Conservation (phyloP, 495 filamentous ascomycete species). For the Daldinia decipiens region DNA sequence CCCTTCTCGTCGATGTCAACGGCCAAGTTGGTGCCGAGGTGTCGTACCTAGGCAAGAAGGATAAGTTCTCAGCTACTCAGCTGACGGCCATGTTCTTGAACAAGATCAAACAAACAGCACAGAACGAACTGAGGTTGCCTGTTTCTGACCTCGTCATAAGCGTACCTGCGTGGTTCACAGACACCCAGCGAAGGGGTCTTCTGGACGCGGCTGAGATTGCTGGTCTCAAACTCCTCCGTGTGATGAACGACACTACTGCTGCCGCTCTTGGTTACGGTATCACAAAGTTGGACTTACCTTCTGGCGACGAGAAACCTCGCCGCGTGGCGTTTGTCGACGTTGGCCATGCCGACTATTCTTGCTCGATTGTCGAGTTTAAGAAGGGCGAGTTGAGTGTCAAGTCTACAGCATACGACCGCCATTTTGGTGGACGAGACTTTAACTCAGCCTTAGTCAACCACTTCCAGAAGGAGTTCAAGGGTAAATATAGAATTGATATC, state of each 20-base stretch:
- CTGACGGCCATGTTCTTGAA: slow-evolving; percentile 93
- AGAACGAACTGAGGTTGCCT: slow-evolving; percentile 87
- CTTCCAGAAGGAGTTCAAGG: slow-evolving; percentile 93
- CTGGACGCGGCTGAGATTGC: slow-evolving; percentile 96
- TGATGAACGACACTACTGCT: slow-evolving; percentile 98
- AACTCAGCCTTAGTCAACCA: slow-evolving; percentile 94
- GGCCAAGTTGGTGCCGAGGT: slow-evolving; percentile 97
- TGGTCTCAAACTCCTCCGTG: slow-evolving; percentile 87
- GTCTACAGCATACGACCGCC: slow-evolving; percentile 91
- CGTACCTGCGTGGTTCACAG: slow-evolving; percentile 97
- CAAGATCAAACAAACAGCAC: slow-evolving; percentile 90
- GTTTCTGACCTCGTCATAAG: slow-evolving; percentile 96
- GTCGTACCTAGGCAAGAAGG: slow-evolving; percentile 91
- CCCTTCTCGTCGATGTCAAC: slow-evolving; percentile 85
- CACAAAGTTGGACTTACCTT: slow-evolving; percentile 92
- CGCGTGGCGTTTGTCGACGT: slow-evolving; percentile 95
- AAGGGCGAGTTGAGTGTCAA: slow-evolving; percentile 97
- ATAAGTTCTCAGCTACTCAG: slow-evolving; percentile 91
- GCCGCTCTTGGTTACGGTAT: slow-evolving; percentile 97
- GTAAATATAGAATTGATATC: slow-evolving; percentile 93
- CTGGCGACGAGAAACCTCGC: slow-evolving; percentile 89
- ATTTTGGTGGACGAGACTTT: slow-evolving; percentile 98
- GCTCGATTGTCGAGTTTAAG: slow-evolving; percentile 92
- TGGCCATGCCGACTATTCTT: slow-evolving; percentile 94
- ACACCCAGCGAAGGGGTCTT: slow-evolving; percentile 86